Conservation (phyloP, 2,329 filamentous ascomycete genomes). For the Thielaviopsis musarum region DNA sequence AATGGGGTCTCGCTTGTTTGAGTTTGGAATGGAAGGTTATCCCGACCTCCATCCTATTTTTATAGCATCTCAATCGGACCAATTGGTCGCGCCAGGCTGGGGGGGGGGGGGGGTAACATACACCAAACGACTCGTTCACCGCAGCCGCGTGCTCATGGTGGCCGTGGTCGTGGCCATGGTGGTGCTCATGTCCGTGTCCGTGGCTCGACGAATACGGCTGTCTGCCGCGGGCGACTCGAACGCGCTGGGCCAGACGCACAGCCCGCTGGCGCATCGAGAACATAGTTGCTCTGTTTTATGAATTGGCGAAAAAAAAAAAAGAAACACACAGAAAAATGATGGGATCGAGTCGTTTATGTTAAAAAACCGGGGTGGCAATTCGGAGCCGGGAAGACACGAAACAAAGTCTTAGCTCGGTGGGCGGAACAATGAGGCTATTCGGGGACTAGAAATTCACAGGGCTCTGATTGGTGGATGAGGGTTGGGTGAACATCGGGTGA, state of each 20-base stretch:
- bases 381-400: not conserved
- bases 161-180: slow-evolving; percentile 25
- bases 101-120: slow-evolving; percentile 23
- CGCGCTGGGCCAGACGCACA: slow-evolving; percentile 18
- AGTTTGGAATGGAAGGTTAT: too few species aligned
- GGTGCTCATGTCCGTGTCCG: slow-evolving; percentile 27
- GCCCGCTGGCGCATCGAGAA: slow-evolving; percentile 29
- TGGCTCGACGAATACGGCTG: slow-evolving; percentile 36
- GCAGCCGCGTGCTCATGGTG: slow-evolving; percentile 26
- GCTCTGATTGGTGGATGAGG: not conserved
- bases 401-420: not conserved
- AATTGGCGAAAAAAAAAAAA: not conserved
- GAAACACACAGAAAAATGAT: not conserved
- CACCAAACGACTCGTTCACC: slow-evolving; percentile 38
- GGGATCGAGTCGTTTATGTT: not conserved
- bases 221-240: slow-evolving; percentile 21
- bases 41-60: not conserved
- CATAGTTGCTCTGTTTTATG: slow-evolving; percentile 18
- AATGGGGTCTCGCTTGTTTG: too few species aligned
- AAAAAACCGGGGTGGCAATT: not conserved
- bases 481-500: not conserved
- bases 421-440: not conserved
- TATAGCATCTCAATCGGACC: not conserved
- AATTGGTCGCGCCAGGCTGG: not conserved
- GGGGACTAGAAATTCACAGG: not conserved